phyloP scores from a whole-genome alignment of 1,139 yeast genomes.

The Taphrina sp. region DNA sequence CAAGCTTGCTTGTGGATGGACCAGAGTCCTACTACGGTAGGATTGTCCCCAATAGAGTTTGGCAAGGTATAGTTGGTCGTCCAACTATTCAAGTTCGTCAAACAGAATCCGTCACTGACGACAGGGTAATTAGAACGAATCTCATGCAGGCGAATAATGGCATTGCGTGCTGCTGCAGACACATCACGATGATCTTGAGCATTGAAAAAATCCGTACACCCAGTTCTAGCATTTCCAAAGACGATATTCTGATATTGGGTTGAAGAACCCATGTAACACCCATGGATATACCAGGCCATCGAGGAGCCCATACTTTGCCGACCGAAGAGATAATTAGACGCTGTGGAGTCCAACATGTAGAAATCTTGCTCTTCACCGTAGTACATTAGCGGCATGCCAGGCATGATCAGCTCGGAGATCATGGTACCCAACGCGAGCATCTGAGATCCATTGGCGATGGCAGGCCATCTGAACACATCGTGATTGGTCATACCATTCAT shows the following conservation, averaged over 20 bases:
- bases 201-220: conserved; percentile 31
- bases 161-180: conserved; percentile 17
- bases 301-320: conserved; percentile 34
- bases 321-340: conserved; percentile 34
- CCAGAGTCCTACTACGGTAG: conserved; percentile 17
- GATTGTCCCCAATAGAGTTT: conserved; percentile 1
- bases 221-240: conserved; percentile 21
- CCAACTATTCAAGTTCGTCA: conserved; percentile 31
- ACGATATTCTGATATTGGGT: conserved; percentile 21
- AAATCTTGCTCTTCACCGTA: conserved; percentile 36
- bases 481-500: conserved; percentile 35
- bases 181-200: conserved; percentile 34
- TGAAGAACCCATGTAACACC: conserved; percentile 30
- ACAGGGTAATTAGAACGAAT: conserved; percentile 28
- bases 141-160: conserved; percentile 16
- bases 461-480: conserved; percentile 36
- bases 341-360: conserved; percentile 33
- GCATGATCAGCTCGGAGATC: conserved; percentile 31
- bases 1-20: conserved; percentile 22
- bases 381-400: conserved; percentile 32
- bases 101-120: conserved; percentile 29
- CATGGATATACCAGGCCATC: conserved; percentile 34
- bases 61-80: conserved; percentile 15
- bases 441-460: conserved; percentile 29
- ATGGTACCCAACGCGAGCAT: conserved; percentile 30